Base-by-base conservation (phyloP, 257 asterid genomes). In the Echites panduratus region DNA sequence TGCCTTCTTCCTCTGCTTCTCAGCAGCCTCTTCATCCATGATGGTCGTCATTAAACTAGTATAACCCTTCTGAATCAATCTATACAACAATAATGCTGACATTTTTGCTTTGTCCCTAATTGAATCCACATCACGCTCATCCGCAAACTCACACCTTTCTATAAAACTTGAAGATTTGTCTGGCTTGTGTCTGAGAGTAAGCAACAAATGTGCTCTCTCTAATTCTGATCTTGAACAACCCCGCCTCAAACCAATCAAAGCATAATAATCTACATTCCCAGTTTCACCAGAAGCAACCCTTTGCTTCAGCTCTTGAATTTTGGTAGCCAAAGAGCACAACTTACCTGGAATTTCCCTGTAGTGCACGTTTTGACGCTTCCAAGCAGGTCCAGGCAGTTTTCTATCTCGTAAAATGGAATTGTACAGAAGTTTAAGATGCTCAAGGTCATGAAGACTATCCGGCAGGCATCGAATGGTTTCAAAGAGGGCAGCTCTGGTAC, bases 261-360 rank as follows among this genome's bases (percentile, higher is more conserved):
- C 90, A 52, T 90, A 82, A 72, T 89, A 87, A 77, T 95, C 99
- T 0, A 95, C 97, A 40, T 90, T 90, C 32, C 89, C 90, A 0
- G 85, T 86, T 76, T 95, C 98, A 0, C 98, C 97, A 2, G 85
- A 85, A 41, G 96, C 99, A 58, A 95, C 89, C 70, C 96, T 87
- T 50, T 87, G 89, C 80, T 95, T 90, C 71, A 89, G 38, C 54
- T 90, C 94, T 82, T 92, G 97, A 48, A 90, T 90, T 77, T 95
- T 92, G 4, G 92, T 38, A 8, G 96, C 96, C 58, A 95, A 76
- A 0, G 97, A 92, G 73, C 98, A 90, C 16, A 95, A 71, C 72
- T 72, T 90, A 22, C 99, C 99, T 0, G 99, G 97, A 57, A 95
- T 95, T 82, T 95, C 99, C 65, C 96, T 74, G 81, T 95, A 95